These are phyloP conservation scores for Gracilaria vermiculophylla DNA, from an alignment of 23 red algal genomes.

Conservation along the genomic window DNA sequence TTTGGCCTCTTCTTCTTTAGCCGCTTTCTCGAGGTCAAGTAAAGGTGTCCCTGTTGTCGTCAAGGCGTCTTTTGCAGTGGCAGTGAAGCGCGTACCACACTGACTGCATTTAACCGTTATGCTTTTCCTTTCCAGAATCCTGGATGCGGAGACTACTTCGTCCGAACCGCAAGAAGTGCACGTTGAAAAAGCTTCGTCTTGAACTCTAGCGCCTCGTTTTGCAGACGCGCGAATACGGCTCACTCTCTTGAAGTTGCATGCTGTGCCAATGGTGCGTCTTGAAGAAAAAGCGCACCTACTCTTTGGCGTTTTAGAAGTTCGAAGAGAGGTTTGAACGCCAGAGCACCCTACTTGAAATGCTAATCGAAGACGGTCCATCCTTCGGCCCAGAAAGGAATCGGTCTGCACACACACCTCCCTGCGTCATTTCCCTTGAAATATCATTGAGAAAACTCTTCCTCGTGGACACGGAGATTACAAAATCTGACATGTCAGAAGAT, in stretches of 20 bases:
- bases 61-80: background rate
- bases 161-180: slow-evolving; percentile 23
- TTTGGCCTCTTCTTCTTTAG: background rate
- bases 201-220: background rate
- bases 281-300: background rate
- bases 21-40: background rate
- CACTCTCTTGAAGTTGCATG: background rate
- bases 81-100: background rate
- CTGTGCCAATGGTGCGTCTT: no score
- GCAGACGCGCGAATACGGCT: background rate
- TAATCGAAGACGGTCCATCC: background rate
- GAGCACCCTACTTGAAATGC: background rate
- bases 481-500: no score
- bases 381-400: no score
- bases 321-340: background rate
- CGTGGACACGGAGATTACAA: no score
- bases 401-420: no score
- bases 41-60: slow-evolving; percentile 4
- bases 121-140: background rate
- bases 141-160: slow-evolving; percentile 9
- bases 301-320: no score
- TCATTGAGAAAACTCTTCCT: no score
- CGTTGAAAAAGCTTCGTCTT: slow-evolving; percentile 37
- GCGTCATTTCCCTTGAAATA: no score
- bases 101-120: slow-evolving; percentile 6